Evolutionary conservation across 2,329 filamentous ascomycete species (phyloP).

Genomic region (Calonectria henricotiae): DNA sequence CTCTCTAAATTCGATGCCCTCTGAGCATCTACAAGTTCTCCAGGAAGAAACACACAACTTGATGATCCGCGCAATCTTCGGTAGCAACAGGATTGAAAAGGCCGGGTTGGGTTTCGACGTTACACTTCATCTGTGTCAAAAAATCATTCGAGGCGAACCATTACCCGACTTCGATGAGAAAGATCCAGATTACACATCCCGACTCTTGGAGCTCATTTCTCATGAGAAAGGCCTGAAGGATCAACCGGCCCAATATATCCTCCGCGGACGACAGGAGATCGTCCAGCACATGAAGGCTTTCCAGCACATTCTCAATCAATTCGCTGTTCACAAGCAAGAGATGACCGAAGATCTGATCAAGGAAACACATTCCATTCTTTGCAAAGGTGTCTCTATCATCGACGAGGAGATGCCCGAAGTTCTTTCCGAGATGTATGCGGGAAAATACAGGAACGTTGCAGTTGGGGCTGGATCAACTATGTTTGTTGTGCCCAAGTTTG

Average conservation of each 20-base stretch:
- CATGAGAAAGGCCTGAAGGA: slow-evolving; percentile 6
- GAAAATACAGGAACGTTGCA: not conserved
- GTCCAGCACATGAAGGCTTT: slow-evolving; percentile 49
- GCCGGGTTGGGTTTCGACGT: slow-evolving; percentile 41
- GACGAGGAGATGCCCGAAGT: not conserved
- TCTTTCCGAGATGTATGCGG: not conserved
- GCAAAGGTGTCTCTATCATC: not conserved
- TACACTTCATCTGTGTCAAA: slow-evolving; percentile 43
- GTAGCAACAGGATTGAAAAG: slow-evolving; percentile 51
- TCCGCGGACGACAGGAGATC: slow-evolving; percentile 44
- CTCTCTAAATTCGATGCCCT: not conserved
- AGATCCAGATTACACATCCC: slow-evolving; percentile 11
- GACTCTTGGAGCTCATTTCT: slow-evolving; percentile 27
- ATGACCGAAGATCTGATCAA: slow-evolving; percentile 8
- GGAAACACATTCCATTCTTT: not conserved
- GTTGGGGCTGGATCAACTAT: slow-evolving; percentile 52
- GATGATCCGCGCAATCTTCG: slow-evolving; percentile 47
- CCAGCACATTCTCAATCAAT: slow-evolving; percentile 40
- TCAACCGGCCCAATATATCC: slow-evolving; percentile 1
- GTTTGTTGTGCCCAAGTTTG: slow-evolving; percentile 49
- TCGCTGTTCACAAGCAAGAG: slow-evolving; percentile 24
- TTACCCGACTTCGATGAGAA: slow-evolving; percentile 27
- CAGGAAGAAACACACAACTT: slow-evolving; percentile 36
- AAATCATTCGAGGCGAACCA: slow-evolving; percentile 37
- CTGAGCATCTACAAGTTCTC: slow-evolving; percentile 30